Evolutionary conservation across 164 flowering plant species (phyloP).

Genomic region (Houttuynia cordata): DNA sequence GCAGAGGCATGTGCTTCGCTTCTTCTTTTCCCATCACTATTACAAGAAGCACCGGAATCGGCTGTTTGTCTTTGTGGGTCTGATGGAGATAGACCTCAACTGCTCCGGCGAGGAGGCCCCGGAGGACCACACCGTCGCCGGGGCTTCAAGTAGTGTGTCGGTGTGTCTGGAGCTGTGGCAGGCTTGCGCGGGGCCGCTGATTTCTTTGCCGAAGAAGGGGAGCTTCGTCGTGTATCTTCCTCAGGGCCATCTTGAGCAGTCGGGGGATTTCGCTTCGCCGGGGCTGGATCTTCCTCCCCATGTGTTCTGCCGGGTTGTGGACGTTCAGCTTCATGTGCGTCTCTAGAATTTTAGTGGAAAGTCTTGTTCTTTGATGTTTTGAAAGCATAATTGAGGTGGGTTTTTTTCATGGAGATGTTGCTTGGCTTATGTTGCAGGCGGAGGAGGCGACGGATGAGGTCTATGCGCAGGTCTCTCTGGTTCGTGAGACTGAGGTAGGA

Average conservation of each 20-base stretch:
- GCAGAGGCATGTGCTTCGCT: conserved; percentile 7
- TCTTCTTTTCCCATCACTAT: conserved; percentile 3
- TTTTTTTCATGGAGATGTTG: not conserved
- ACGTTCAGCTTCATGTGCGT: conserved; percentile 80
- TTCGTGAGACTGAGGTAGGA: conserved; percentile 63
- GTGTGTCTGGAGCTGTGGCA: conserved; percentile 97
- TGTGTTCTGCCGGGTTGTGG: conserved; percentile 76
- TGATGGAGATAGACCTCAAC: conserved; percentile 64
- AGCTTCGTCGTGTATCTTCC: conserved; percentile 77
- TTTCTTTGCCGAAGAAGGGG: conserved; percentile 76
- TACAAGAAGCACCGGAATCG: conserved; percentile 2
- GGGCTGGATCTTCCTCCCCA: conserved; percentile 60
- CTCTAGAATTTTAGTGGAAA: not conserved
- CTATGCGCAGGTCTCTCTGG: conserved; percentile 71
- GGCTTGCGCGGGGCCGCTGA: conserved; percentile 90
- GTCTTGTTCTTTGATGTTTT: not conserved
- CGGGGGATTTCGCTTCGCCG: conserved; percentile 19
- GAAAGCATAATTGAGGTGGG: not conserved
- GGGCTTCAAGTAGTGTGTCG: conserved; percentile 14
- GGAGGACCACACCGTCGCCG: conserved; percentile 6
- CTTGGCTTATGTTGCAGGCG: conserved; percentile 33
- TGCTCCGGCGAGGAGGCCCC: conserved; percentile 34
- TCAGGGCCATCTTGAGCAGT: conserved; percentile 83
- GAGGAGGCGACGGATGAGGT: conserved; percentile 76
- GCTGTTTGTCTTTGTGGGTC: not conserved